Evolutionary conservation across 805 yeast species (phyloP), one percentile per base, ranked within the genome.

Genomic region (Monosporozyma aquatica): DNA sequence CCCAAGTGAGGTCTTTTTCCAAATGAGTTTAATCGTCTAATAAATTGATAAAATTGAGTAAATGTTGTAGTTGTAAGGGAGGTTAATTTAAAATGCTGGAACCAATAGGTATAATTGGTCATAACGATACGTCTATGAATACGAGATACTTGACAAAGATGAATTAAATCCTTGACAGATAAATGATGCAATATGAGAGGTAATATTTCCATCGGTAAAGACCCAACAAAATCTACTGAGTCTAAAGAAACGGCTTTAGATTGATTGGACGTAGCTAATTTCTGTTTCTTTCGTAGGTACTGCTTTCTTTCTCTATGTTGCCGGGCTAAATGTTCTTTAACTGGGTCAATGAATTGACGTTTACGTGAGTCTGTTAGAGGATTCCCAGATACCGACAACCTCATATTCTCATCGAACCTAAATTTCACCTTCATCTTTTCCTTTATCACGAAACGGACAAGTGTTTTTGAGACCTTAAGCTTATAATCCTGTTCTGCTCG

Each of bases 171-270:
- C 25, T 37, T 48, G 5, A 53, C 32, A 6, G 45, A 36, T 5
- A 60, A 49, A 11, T 47, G 37, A 17, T 29, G 14, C 9, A 61
- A 41, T 10, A 61, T 47, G 4, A 25, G 13, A 4, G 52, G 48
- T 6, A 54, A n/a, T n/a, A 61, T 18, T 44, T 61, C 66, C 0
- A 44, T 6, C 1, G 66, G 66, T 9, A 61, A 37, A 6, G 28
- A 25, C 3, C 27, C 28, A 3, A 56, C 37, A n/a, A 52, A 47
- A 46, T 58, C 60, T 3, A 47, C 28, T 18, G 28, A 9, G 10
- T 37, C 28, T 18, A 18, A 24, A 14, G 36, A 23, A 15, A 29
- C 26, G 4, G 22, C 10, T 7, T n/a, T n/a, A n/a, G 20, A 18
- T 11, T 18, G 24, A 11, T 14, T n/a, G 21, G 18, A 22, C 6